Percentiles rank a stretch among this genome's conserved stretches.
Evolutionary conservation across 257 asterid genomes (phyloP).

Genomic region (Solanum chmielewskii): DNA sequence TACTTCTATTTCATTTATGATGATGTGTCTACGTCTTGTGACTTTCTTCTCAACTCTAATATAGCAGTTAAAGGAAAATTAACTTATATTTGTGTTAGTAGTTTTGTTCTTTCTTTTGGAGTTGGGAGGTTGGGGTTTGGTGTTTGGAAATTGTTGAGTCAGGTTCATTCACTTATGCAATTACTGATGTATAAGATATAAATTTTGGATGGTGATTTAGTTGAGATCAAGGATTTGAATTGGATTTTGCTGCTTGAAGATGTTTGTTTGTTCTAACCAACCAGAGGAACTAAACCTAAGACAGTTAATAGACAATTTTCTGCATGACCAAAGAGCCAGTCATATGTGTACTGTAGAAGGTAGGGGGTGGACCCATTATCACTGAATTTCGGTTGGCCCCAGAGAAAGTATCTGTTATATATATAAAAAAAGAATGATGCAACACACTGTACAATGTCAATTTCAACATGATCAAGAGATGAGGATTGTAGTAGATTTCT

Average conservation of each 20-base stretch:
- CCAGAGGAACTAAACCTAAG: neutral
- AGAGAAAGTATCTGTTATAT: neutral
- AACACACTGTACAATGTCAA: neutral
- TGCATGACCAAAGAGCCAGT: neutral
- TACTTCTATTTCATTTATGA: neutral
- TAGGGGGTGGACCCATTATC: neutral
- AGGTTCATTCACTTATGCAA: neutral
- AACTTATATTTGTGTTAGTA: neutral
- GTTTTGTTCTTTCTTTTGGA: neutral
- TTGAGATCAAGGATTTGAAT: neutral
- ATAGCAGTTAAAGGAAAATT: neutral
- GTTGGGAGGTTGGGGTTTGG: neutral
- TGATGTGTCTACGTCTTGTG: neutral
- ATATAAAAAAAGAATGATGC: neutral
- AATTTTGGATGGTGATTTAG: neutral
- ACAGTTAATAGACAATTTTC: neutral
- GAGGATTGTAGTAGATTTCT: neutral
- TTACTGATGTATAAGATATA: neutral
- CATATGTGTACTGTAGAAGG: neutral
- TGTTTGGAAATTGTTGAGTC: neutral
- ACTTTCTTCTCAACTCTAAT: neutral
- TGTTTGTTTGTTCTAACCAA: neutral
- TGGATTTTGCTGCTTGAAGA: neutral
- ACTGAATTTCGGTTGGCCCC: neutral
- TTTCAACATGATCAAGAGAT: neutral